Percentiles rank a stretch among this genome's conserved stretches.
Evolutionary conservation across 306 rosid genomes (phyloP).

Genomic region (Phaseolus lunatus): DNA sequence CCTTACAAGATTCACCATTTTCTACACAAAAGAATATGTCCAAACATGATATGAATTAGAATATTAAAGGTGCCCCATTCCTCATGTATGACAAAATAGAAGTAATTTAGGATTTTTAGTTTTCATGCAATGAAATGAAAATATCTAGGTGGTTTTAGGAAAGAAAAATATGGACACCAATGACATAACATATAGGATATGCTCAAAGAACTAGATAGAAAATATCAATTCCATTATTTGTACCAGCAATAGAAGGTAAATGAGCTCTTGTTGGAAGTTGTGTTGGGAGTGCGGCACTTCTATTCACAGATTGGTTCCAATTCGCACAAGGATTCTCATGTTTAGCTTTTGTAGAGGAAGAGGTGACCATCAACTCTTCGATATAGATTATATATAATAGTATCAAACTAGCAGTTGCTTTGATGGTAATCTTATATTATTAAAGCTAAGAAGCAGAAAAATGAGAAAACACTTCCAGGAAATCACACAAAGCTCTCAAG

Average conservation of each 20-base stretch:
- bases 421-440: constrained; percentile 20
- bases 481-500: constrained; percentile 13
- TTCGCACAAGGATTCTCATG: constrained; percentile 60
- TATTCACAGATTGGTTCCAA: constrained; percentile 66
- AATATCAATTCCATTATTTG: constrained; percentile 22
- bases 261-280: constrained; percentile 93
- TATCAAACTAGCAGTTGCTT: background rate
- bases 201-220: constrained; percentile 38
- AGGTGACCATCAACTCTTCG: constrained; percentile 35
- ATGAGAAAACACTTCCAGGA: constrained; percentile 16
- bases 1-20: too few relatives aligned
- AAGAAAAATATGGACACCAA: constrained; percentile 12
- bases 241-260: constrained; percentile 88
- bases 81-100: constrained; percentile 9
- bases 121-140: constrained; percentile 13
- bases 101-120: constrained; percentile 21
- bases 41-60: constrained; percentile 28
- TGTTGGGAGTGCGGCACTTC: constrained; percentile 78
- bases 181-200: constrained; percentile 2
- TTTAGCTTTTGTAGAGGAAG: constrained; percentile 57
- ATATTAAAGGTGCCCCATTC: constrained; percentile 5
- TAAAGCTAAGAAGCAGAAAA: background rate
- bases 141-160: constrained; percentile 2
- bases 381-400: constrained; percentile 31
- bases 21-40: constrained; percentile 48